Conservation (phyloP, 1,139 yeast species). For the Groenewaldozyma sp. region DNA sequence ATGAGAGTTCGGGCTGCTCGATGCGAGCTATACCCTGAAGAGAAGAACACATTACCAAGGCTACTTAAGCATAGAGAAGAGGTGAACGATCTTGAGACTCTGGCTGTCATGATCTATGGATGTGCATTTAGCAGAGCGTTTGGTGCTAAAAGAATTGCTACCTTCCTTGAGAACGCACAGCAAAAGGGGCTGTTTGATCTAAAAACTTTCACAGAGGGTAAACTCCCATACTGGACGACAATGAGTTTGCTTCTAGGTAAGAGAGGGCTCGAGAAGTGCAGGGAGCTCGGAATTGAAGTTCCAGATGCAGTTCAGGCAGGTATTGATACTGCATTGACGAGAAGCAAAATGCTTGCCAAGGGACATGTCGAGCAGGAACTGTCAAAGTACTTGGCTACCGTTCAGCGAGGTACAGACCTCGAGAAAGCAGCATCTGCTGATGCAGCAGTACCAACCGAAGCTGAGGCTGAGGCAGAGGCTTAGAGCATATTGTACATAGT, state of each 20-base stretch:
- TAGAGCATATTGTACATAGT: too few species aligned
- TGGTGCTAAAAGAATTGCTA: not conserved
- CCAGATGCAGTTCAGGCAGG: not conserved
- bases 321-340: not conserved
- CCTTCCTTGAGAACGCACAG: not conserved
- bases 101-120: slow-evolving; percentile 1
- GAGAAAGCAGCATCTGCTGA: not conserved
- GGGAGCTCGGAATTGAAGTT: not conserved
- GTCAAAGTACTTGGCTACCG: not conserved
- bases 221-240: not conserved
- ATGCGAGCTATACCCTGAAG: not conserved
- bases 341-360: not conserved
- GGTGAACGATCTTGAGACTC: not conserved
- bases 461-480: too few species aligned
- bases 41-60: not conserved
- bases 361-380: not conserved
- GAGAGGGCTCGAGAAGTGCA: not conserved
- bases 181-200: too few species aligned
- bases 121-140: not conserved
- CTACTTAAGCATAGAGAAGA: not conserved
- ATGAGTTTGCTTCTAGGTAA: not conserved
- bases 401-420: not conserved
- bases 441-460: too few species aligned
- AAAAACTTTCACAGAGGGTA: not conserved
- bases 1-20: not conserved